Base-by-base conservation (phyloP, 2,329 filamentous ascomycete species). In the Fusarium sp. region DNA sequence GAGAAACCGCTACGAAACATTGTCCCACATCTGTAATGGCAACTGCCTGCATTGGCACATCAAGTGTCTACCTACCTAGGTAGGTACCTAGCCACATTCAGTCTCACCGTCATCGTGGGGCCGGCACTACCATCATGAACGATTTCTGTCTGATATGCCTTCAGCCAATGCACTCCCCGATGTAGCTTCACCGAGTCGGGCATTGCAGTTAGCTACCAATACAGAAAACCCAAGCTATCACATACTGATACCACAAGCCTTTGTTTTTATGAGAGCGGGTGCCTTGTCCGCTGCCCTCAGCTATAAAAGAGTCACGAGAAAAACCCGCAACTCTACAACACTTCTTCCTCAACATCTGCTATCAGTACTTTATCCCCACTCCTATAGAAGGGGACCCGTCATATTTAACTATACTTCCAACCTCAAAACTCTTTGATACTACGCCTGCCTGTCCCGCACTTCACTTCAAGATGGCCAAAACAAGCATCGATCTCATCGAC, bases 401-500 rank as follows among this genome's bases (percentile, higher is more conserved):
- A 10, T 24, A 26, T 9, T 13, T 24, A 10, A 4, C 41, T 12
- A 15, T 10, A 11, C 34, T 9, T 6, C 7, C 4, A 7, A 8
- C 4, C 6, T 7, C 7, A 13, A 19, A 8, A 25, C 9, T 25
- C 11, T 12, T n/a, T 24, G 19, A n/a, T 28, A 6, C 2, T 8
- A 24, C 15, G 5, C 6, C 6, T 6, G 13, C 11, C 10, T 10
- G 8, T 10, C n/a, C 1, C 12, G 34, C 5, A 28, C 9, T 11
- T 32, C 26, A n/a, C 15, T 13, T 24, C 44, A 63, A 45, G 8
- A 72, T 72, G 70, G 35, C 54, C 6, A 72, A 70, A 58, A 60
- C 70, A 11, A 72, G 40, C 43, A 68, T 72, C 29, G 59, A 72
- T 24, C 56, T 72, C 5, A 65, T 72, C 44, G 64, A 65, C 32